A percentile compares a stretch with the other conserved stretches of the same genome.
These are phyloP conservation scores for Pachysandra terminalis DNA, from an alignment of 164 flowering plant species.

Conservation along the genomic window DNA sequence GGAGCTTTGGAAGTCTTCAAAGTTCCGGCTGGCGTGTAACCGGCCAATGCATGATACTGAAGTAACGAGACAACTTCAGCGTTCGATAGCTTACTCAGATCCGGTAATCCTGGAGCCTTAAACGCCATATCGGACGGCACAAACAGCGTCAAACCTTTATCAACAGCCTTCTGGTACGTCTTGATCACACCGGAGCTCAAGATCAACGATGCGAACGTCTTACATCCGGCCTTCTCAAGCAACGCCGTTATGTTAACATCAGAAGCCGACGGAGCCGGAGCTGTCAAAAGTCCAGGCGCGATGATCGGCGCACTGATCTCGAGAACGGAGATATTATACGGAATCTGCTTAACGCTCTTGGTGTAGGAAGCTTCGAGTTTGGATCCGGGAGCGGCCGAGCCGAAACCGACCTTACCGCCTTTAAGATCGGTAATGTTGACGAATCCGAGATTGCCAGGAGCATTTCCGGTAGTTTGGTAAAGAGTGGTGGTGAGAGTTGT, in stretches of 20 bases:
- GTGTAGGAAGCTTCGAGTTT: constrained; percentile 58
- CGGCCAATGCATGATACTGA: constrained; percentile 57
- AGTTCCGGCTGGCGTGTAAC: constrained; percentile 56
- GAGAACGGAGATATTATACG: constrained; percentile 71
- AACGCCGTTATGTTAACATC: constrained; percentile 58
- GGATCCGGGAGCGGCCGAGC: constrained; percentile 77
- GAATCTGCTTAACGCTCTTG: constrained; percentile 60
- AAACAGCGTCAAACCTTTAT: constrained; percentile 76
- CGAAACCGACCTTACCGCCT: constrained; percentile 87
- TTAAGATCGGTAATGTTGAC: constrained; percentile 86
- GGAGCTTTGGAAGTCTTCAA: constrained; percentile 53
- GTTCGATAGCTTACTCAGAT: constrained; percentile 54
- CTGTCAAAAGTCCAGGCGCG: constrained; percentile 59
- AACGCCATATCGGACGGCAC: constrained; percentile 87
- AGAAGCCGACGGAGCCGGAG: constrained; percentile 55
- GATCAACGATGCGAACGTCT: constrained; percentile 62
- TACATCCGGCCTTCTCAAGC: constrained; percentile 83
- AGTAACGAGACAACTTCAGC: constrained; percentile 69
- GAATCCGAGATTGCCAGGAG: constrained; percentile 63
- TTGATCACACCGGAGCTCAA: constrained; percentile 59
- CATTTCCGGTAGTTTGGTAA: constrained; percentile 90
- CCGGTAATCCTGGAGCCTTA: constrained; percentile 54
- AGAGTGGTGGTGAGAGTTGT: constrained; percentile 73
- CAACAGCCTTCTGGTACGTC: constrained; percentile 42
- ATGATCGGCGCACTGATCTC: constrained; percentile 69